phyloP scores from a whole-genome alignment of 306 rosid species.

The Dryas octopetala region DNA sequence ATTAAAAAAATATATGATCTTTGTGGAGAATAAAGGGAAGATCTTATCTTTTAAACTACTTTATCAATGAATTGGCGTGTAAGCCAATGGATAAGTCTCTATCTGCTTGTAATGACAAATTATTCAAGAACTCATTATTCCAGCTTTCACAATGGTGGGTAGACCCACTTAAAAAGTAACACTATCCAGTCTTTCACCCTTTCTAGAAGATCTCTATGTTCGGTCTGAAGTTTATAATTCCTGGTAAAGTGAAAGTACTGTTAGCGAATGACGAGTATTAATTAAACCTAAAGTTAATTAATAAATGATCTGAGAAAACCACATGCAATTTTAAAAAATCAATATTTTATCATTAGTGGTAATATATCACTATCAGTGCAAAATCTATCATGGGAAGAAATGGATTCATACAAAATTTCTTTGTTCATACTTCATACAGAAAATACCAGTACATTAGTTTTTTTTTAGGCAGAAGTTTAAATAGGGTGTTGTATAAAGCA shows the following conservation, averaged over 20 bases:
- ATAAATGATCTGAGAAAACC: background rate
- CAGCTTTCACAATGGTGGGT: background rate
- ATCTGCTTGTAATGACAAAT: background rate
- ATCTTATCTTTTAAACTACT: constrained; percentile 13
- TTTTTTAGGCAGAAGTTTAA: background rate
- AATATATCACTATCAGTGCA: background rate
- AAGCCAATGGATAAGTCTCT: background rate
- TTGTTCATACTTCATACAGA: background rate
- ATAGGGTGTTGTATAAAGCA: background rate
- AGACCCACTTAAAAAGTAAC: background rate
- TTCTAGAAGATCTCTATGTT: background rate
- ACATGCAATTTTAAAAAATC: background rate
- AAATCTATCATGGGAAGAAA: background rate
- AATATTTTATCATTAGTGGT: background rate
- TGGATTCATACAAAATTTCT: background rate
- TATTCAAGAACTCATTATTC: background rate
- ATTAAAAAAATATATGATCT: background rate
- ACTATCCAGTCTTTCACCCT: background rate
- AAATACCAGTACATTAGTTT: background rate
- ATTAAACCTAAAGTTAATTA: background rate
- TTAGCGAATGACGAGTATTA: background rate
- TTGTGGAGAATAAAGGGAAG: constrained; percentile 23
- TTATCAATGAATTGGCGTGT: background rate
- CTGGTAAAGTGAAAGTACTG: background rate
- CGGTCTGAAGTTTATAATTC: background rate